A percentile compares a stretch with the other conserved stretches of the same genome.
These are phyloP conservation scores for Petunia secreta DNA, from an alignment of 257 asterid genomes.

Conservation along the genomic window DNA sequence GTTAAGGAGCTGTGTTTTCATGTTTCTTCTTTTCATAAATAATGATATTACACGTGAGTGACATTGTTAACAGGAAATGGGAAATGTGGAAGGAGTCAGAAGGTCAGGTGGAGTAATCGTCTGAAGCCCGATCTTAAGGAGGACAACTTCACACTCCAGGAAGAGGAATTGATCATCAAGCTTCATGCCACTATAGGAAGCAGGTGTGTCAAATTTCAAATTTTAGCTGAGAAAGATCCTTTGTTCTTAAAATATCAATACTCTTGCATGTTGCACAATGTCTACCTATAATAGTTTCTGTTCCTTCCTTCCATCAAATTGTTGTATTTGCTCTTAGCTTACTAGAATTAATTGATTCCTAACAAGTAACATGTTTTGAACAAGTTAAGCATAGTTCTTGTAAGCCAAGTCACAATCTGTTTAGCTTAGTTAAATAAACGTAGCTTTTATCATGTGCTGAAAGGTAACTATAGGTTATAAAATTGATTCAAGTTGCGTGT, in stretches of 20 bases:
- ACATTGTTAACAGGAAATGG: slow-evolving; percentile 46
- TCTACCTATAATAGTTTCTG: too few relatives aligned
- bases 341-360: background rate
- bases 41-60: too few relatives aligned
- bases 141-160: slow-evolving; percentile 72
- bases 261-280: too few relatives aligned
- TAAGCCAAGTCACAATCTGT: background rate
- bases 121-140: slow-evolving; percentile 45
- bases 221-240: too few relatives aligned
- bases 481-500: background rate
- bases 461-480: background rate
- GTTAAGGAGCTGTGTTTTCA: background rate
- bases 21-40: background rate
- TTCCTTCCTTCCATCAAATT: background rate
- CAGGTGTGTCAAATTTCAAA: slow-evolving; percentile 50
- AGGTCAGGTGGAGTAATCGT: slow-evolving; percentile 45
- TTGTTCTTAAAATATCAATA: too few relatives aligned
- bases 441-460: background rate
- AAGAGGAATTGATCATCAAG: slow-evolving; percentile 82
- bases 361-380: background rate
- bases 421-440: background rate
- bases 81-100: slow-evolving; percentile 60
- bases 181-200: slow-evolving; percentile 88
- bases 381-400: background rate
- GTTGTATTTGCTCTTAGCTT: background rate